Percentiles rank a stretch among this genome's conserved stretches.
phyloP scores from a whole-genome alignment of 1,284 basidiomycete genomes.

The Peniophora sp. region DNA sequence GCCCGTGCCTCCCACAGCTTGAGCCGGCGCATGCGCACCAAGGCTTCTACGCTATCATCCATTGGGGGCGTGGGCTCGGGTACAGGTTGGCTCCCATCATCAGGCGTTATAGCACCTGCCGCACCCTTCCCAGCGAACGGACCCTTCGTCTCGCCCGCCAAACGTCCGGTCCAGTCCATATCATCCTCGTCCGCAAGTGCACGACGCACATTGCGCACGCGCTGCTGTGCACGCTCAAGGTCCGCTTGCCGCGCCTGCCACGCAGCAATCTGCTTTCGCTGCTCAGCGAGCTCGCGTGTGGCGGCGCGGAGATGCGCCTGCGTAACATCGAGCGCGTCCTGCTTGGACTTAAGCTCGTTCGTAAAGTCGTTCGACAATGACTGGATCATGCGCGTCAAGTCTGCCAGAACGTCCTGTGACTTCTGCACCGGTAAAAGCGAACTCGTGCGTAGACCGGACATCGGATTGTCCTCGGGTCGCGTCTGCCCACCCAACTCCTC shows the following conservation, averaged over 20 bases:
- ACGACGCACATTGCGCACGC: constrained; percentile 74
- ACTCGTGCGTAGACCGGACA: constrained; percentile 61
- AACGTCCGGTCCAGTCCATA: constrained; percentile 88
- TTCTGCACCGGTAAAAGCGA: constrained; percentile 75
- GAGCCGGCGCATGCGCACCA: constrained; percentile 69
- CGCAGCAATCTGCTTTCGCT: constrained; percentile 74
- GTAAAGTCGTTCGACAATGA: constrained; percentile 74
- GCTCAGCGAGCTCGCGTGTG: constrained; percentile 84
- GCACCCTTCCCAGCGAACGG: constrained; percentile 51
- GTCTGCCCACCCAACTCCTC: constrained; percentile 70
- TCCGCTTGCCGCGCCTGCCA: constrained; percentile 69
- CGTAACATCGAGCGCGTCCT: constrained; percentile 79
- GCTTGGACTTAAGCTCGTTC: constrained; percentile 79
- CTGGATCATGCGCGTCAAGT: constrained; percentile 82
- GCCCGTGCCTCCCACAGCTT: constrained; percentile 78
- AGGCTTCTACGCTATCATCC: constrained; percentile 44
- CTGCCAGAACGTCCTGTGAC: constrained; percentile 85
- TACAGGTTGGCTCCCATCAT: constrained; percentile 55
- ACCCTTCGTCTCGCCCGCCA: constrained; percentile 46
- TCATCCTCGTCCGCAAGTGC: constrained; percentile 70
- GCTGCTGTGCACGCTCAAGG: constrained; percentile 71
- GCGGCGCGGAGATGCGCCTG: constrained; percentile 84
- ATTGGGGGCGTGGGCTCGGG: constrained; percentile 61
- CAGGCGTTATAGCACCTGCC: constrained; percentile 40
- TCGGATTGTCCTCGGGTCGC: constrained; percentile 61